phyloP scores from a whole-genome alignment of 1,139 yeast species.

The Tardiomyces digboiensis region DNA sequence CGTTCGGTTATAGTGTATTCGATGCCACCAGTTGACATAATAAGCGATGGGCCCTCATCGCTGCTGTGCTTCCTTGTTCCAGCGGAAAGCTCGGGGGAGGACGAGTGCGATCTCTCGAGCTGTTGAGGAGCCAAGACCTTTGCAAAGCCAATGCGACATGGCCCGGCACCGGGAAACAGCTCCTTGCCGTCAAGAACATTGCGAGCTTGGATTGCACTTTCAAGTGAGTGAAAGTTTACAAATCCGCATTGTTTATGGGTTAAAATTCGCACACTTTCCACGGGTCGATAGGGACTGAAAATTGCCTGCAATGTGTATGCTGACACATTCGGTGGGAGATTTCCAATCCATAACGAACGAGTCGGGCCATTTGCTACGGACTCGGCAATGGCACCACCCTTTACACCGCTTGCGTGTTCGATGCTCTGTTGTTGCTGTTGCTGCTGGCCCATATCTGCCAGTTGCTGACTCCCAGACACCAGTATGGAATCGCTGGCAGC shows the following conservation, averaged over 20 bases:
- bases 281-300: slow-evolving; percentile 44
- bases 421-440: slow-evolving; percentile 4
- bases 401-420: not conserved
- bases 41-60: not conserved
- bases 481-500: not conserved
- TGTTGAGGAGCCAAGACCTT: slow-evolving; percentile 14
- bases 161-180: slow-evolving; percentile 56
- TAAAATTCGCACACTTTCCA: slow-evolving; percentile 49
- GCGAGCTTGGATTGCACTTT: slow-evolving; percentile 69
- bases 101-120: not conserved
- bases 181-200: slow-evolving; percentile 75
- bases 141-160: slow-evolving; percentile 32
- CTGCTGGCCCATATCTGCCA: slow-evolving; percentile 2
- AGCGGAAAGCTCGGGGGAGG: not conserved
- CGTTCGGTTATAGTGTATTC: slow-evolving; percentile 12
- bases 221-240: slow-evolving; percentile 63
- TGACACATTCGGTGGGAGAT: slow-evolving; percentile 50
- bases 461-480: slow-evolving; percentile 1
- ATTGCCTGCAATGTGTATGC: slow-evolving; percentile 36
- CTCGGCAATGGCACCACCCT: slow-evolving; percentile 3
- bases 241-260: slow-evolving; percentile 49
- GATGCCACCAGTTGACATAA: not conserved
- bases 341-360: slow-evolving; percentile 64
- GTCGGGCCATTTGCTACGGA: slow-evolving; percentile 42
- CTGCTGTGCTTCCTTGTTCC: slow-evolving; percentile 1